Evolutionary conservation across 768 basidiomycete species (phyloP).

Genomic region (Melanogaster broomeanus): DNA sequence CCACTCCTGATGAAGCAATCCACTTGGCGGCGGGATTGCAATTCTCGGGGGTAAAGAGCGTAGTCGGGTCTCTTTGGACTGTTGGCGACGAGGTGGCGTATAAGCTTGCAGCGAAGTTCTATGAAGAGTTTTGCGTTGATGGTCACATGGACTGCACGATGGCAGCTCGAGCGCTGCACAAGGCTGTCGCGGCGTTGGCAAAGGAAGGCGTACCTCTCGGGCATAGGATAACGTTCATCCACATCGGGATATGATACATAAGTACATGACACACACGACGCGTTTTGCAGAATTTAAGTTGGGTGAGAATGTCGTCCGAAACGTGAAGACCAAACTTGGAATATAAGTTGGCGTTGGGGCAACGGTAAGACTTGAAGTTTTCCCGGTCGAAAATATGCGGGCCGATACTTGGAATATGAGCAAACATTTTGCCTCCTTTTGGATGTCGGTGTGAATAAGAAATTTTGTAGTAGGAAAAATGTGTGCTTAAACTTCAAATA

Average conservation of each 20-base stretch:
- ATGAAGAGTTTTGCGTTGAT: not conserved
- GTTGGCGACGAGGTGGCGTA: not conserved
- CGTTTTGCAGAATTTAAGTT: no score
- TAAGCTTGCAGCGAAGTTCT: not conserved
- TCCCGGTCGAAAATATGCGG: no score
- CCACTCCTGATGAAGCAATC: slow-evolving; percentile 16
- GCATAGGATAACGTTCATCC: slow-evolving; percentile 5
- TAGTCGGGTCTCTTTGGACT: slow-evolving; percentile 23
- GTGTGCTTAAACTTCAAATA: no score
- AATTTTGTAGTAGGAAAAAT: no score
- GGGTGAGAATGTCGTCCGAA: no score
- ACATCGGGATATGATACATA: slow-evolving; percentile 7
- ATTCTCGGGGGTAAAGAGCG: slow-evolving; percentile 17
- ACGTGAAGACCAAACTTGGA: no score
- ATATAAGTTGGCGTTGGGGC: no score
- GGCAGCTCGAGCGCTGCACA: slow-evolving; percentile 4
- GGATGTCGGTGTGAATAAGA: no score
- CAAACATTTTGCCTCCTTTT: no score
- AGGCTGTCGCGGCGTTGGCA: not conserved
- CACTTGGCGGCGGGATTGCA: slow-evolving; percentile 26
- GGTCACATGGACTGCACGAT: not conserved
- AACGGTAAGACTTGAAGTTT: no score
- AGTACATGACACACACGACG: no score
- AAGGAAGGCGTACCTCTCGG: not conserved
- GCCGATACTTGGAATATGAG: no score